Evolutionary conservation across 148 eudicot species (phyloP).

Genomic region (Rhododendron molle): DNA sequence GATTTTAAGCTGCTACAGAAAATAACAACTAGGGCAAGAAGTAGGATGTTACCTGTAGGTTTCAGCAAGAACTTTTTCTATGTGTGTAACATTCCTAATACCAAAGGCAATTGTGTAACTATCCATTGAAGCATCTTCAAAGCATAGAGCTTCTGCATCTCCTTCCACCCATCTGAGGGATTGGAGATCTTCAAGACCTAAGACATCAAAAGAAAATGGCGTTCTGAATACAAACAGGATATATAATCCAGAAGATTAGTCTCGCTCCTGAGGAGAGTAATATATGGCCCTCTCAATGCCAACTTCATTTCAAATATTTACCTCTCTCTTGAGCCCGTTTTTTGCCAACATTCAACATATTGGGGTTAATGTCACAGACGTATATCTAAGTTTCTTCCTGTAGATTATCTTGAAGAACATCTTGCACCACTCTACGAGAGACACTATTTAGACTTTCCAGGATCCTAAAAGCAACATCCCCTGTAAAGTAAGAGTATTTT

Average conservation of each 20-base stretch:
- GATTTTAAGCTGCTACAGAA: conserved; percentile 1
- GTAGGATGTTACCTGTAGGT: conserved; percentile 54
- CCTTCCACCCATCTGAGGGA: conserved; percentile 94
- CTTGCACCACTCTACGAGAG: conserved; percentile 38
- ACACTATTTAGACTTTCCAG: conserved; percentile 59
- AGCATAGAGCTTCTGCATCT: conserved; percentile 80
- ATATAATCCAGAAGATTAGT: background rate
- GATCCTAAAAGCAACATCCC: conserved; percentile 97
- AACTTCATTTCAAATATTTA: conserved; percentile 16
- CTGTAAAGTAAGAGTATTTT: conserved; percentile 42
- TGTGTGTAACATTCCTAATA: conserved; percentile 95
- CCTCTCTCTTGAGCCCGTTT: conserved; percentile 92
- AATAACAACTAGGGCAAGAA: conserved; percentile 3
- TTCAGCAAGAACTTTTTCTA: conserved; percentile 87
- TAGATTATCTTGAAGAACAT: conserved; percentile 43
- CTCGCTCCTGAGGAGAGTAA: background rate
- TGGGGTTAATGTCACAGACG: conserved; percentile 89
- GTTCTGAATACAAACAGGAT: background rate
- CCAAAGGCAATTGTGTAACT: conserved; percentile 97
- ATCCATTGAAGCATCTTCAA: conserved; percentile 84
- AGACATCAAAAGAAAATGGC: conserved; percentile 11
- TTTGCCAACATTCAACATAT: conserved; percentile 84
- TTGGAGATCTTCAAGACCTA: conserved; percentile 55
- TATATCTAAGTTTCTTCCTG: conserved; percentile 76
- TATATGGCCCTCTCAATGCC: background rate